Conservation (phyloP, 176 grass and related monocot species). For the Typha latifolia region DNA sequence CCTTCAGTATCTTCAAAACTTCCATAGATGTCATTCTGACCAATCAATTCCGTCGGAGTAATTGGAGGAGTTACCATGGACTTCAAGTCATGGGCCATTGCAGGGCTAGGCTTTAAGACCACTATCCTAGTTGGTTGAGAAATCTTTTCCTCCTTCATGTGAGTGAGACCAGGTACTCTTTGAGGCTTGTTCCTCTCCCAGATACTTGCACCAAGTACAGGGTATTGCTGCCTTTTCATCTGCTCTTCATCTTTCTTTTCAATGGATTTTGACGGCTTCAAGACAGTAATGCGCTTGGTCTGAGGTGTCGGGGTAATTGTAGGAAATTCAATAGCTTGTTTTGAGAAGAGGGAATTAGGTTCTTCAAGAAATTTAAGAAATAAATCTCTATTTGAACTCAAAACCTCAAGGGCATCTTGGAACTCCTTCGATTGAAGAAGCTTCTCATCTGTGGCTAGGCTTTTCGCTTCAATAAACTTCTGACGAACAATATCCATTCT, state of each 20-base stretch:
- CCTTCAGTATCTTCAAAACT: conserved; percentile 19
- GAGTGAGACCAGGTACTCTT: conserved; percentile 36
- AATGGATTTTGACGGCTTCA: conserved; percentile 68
- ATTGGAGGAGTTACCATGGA: not conserved
- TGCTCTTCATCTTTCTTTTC: conserved; percentile 37
- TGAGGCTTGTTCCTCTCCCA: conserved; percentile 23
- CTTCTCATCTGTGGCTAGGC: conserved; percentile 54
- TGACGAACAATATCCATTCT: conserved; percentile 60
- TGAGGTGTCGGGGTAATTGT: conserved; percentile 30
- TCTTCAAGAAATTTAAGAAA: conserved; percentile 94
- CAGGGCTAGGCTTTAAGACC: conserved; percentile 72
- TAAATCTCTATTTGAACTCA: conserved; percentile 90
- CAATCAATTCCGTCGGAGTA: conserved; percentile 17
- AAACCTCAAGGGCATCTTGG: conserved; percentile 75
- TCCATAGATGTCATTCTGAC: conserved; percentile 15
- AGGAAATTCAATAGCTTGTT: conserved; percentile 10
- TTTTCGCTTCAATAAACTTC: conserved; percentile 88
- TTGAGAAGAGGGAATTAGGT: conserved; percentile 55
- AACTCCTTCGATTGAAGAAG: conserved; percentile 65
- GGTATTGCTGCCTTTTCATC: conserved; percentile 14
- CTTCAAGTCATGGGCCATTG: conserved; percentile 2
- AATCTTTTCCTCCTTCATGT: conserved; percentile 29
- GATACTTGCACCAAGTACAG: conserved; percentile 24
- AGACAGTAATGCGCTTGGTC: conserved; percentile 70
- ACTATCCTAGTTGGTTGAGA: conserved; percentile 76